These are phyloP conservation scores for Nidula niveotomentosa DNA, from an alignment of 1,284 basidiomycete species.

Conservation along the genomic window DNA sequence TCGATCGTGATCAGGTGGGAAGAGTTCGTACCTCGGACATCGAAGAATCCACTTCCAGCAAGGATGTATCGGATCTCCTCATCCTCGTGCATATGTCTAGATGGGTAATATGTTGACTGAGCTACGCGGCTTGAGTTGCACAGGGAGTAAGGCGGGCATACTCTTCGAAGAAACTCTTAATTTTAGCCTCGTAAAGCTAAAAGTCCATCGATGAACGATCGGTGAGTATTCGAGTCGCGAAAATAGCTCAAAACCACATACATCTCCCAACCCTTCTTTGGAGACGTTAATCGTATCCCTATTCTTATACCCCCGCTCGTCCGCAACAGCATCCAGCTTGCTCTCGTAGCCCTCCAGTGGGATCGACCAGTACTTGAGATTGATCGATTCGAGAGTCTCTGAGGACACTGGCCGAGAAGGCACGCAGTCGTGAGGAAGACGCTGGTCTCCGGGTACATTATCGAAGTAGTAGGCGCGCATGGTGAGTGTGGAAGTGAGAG, in stretches of 20 bases:
- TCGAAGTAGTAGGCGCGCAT: constrained; percentile 79
- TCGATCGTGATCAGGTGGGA: background rate
- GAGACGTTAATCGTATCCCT: constrained; percentile 69
- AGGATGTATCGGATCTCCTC: constrained; percentile 82
- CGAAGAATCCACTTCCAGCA: constrained; percentile 76
- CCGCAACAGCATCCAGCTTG: constrained; percentile 54
- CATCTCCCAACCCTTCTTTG: constrained; percentile 66
- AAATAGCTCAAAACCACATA: constrained; percentile 6
- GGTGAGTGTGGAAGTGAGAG: too few species aligned
- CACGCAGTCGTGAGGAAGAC: constrained; percentile 58
- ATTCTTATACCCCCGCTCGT: constrained; percentile 68
- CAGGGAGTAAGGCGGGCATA: constrained; percentile 26
- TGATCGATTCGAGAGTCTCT: constrained; percentile 41
- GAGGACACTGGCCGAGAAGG: constrained; percentile 45
- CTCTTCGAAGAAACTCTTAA: constrained; percentile 76
- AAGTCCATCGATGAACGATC: background rate
- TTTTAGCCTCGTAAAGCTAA: constrained; percentile 62
- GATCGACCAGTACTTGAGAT: constrained; percentile 56
- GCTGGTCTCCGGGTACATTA: constrained; percentile 66
- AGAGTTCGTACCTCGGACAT: constrained; percentile 60
- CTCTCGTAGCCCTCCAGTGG: constrained; percentile 48
- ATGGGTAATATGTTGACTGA: too few species aligned
- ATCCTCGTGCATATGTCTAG: constrained; percentile 80
- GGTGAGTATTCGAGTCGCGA: background rate
- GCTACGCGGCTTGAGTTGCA: too few species aligned